Conservation (phyloP, 257 asterid genomes). For the Petrea volubilis region DNA sequence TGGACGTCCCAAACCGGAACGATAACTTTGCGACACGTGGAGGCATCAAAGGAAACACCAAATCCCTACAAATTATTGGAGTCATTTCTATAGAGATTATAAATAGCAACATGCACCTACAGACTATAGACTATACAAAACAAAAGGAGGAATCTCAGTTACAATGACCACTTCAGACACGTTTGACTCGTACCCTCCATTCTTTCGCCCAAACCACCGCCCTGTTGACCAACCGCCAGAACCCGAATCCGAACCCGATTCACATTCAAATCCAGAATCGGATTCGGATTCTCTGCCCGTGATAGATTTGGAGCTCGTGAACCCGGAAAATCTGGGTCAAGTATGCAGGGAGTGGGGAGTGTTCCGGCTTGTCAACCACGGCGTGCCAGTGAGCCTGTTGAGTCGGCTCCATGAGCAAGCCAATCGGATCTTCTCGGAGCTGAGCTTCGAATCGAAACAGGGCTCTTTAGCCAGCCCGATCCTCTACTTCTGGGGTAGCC, state of each 20-base stretch:
- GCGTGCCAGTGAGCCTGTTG: conserved; percentile 51
- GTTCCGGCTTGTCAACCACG: conserved; percentile 82
- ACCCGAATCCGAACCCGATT: neutral
- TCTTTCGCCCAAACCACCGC: conserved; percentile 40
- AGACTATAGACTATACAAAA: neutral
- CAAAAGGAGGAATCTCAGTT: neutral
- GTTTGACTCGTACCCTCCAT: conserved; percentile 67
- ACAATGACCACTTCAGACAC: conserved; percentile 39
- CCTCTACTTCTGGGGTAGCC: conserved; percentile 85
- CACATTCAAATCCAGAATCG: conserved; percentile 13
- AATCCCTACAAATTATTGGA: neutral
- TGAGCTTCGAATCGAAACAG: conserved; percentile 54
- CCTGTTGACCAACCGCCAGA: conserved; percentile 8
- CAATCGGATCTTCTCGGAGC: conserved; percentile 36
- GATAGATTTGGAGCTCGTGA: conserved; percentile 46
- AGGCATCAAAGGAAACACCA: neutral
- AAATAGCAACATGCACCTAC: conserved; percentile 3
- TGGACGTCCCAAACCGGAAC: neutral
- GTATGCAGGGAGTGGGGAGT: conserved; percentile 82
- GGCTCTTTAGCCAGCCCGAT: conserved; percentile 38
- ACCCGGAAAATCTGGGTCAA: conserved; percentile 31
- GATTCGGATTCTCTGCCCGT: conserved; percentile 49
- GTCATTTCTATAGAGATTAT: no score
- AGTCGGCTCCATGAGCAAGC: conserved; percentile 48
- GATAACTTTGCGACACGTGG: neutral